Percentiles rank a stretch among this genome's conserved stretches.
Conservation (phyloP, 2,329 filamentous ascomycete species). For the Annulohypoxylon truncatum region DNA sequence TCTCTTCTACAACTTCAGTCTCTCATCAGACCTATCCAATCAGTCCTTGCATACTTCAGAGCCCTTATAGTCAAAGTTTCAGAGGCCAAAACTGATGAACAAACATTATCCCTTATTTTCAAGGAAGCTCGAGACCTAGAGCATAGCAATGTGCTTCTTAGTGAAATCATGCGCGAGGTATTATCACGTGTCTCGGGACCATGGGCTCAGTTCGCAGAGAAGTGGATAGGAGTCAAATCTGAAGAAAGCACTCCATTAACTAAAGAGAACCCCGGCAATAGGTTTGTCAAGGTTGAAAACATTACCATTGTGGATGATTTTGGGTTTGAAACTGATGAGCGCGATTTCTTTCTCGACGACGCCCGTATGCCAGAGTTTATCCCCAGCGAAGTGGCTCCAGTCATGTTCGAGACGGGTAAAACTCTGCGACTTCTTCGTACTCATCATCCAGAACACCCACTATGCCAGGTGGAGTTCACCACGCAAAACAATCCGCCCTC, state of each 20-base stretch:
- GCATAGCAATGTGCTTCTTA: slow-evolving; percentile 70
- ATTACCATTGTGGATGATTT: slow-evolving; percentile 68
- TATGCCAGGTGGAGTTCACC: slow-evolving; percentile 66
- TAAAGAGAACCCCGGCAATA: slow-evolving; percentile 62
- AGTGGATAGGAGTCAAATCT: slow-evolving; percentile 78
- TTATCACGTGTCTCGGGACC: slow-evolving; percentile 71
- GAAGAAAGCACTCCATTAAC: slow-evolving; percentile 67
- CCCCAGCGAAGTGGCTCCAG: slow-evolving; percentile 72
- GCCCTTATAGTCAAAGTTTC: slow-evolving; percentile 61
- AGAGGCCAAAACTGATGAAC: slow-evolving; percentile 64
- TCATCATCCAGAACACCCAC: slow-evolving; percentile 77
- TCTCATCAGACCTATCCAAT: slow-evolving; percentile 59
- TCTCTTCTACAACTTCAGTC: slow-evolving; percentile 67
- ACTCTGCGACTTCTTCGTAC: slow-evolving; percentile 78
- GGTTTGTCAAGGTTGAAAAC: slow-evolving; percentile 70
- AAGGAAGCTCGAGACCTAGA: slow-evolving; percentile 72
- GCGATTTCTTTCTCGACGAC: slow-evolving; percentile 72
- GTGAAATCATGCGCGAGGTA: slow-evolving; percentile 74
- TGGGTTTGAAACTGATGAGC: slow-evolving; percentile 66
- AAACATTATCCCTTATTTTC: slow-evolving; percentile 71
- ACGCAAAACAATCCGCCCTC: slow-evolving; percentile 63
- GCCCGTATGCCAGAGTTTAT: slow-evolving; percentile 78
- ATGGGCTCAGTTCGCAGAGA: slow-evolving; percentile 74
- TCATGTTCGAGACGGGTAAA: slow-evolving; percentile 82
- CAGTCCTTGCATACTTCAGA: slow-evolving; percentile 64